phyloP scores from a whole-genome alignment of 768 basidiomycete genomes.

The Suillus occidentalis region DNA sequence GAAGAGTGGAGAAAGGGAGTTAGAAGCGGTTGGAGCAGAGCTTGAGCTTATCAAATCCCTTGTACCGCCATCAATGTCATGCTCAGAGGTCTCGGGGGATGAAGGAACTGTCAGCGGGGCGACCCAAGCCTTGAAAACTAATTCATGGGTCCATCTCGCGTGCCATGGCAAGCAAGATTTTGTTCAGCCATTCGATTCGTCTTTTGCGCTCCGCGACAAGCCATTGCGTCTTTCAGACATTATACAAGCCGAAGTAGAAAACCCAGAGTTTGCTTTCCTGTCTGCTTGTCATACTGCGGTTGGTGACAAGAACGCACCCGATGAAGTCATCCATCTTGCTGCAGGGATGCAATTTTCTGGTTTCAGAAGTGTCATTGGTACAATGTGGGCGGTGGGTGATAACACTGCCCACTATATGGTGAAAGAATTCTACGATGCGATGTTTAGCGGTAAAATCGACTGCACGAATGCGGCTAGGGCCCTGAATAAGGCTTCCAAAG shows the following conservation, averaged over 20 bases:
- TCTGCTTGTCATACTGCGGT: conserved; percentile 36
- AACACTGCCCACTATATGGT: conserved; percentile 21
- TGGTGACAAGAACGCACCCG: conserved; percentile 22
- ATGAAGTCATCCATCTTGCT: conserved; percentile 37
- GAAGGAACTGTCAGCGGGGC: conserved; percentile 17
- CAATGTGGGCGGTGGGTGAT: conserved; percentile 35
- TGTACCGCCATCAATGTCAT: conserved; percentile 18
- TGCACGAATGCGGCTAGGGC: conserved; percentile 20
- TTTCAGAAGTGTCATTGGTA: conserved; percentile 36
- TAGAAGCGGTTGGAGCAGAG: conserved; percentile 19
- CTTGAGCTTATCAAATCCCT: conserved; percentile 21
- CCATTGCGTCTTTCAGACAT: conserved; percentile 24
- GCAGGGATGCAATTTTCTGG: conserved; percentile 37
- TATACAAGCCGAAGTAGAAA: conserved; percentile 14
- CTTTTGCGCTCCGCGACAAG: conserved; percentile 25
- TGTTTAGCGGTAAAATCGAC: conserved; percentile 17
- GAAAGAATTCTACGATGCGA: conserved; percentile 20
- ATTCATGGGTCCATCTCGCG: conserved; percentile 32
- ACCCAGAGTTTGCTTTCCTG: conserved; percentile 32
- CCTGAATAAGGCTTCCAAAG: conserved; percentile 22
- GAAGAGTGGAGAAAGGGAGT: conserved; percentile 6
- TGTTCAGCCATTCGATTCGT: conserved; percentile 26
- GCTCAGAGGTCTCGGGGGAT: conserved; percentile 12
- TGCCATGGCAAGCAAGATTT: conserved; percentile 29
- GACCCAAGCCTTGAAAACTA: conserved; percentile 14